These are phyloP conservation scores for Aspergillus panamensis DNA, from an alignment of 495 filamentous ascomycete species.

Conservation along the genomic window DNA sequence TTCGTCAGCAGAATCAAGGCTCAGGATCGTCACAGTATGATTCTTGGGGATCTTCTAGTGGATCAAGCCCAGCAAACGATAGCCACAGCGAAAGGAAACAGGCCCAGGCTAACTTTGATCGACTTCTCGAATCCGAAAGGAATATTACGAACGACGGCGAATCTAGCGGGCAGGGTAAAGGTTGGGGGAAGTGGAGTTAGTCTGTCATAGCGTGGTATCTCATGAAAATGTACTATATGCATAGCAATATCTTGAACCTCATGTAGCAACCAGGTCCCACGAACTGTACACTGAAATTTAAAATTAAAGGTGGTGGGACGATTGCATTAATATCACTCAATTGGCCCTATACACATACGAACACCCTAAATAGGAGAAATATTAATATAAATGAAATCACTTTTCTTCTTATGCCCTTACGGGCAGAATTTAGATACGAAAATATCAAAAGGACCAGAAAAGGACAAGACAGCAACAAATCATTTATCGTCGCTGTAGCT, in stretches of 20 bases:
- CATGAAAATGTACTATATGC: constrained; percentile 1
- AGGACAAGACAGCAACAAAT: background rate
- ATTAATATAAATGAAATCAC: background rate
- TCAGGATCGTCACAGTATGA: background rate
- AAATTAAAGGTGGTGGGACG: no score
- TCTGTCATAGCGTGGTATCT: constrained; percentile 3
- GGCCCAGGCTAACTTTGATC: constrained; percentile 41
- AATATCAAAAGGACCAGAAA: background rate
- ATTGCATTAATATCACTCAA: background rate
- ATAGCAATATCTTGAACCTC: no score
- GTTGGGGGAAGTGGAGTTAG: constrained; percentile 27
- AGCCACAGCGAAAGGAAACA: constrained; percentile 30
- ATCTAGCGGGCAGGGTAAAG: background rate
- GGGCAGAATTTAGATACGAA: constrained; percentile 17
- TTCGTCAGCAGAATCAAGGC: constrained; percentile 30
- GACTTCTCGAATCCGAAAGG: constrained; percentile 41
- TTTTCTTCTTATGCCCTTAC: constrained; percentile 18
- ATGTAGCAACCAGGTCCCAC: no score
- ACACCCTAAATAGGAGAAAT: background rate
- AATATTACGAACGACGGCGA: constrained; percentile 22
- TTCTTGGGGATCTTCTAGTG: background rate
- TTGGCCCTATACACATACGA: background rate
- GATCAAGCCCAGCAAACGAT: background rate
- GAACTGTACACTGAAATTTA: no score
- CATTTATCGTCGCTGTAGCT: background rate